Evolutionary conservation across 2,329 filamentous ascomycete genomes (phyloP), one percentile per base, ranked within the genome.

Genomic region (Colletotrichum sp.): DNA sequence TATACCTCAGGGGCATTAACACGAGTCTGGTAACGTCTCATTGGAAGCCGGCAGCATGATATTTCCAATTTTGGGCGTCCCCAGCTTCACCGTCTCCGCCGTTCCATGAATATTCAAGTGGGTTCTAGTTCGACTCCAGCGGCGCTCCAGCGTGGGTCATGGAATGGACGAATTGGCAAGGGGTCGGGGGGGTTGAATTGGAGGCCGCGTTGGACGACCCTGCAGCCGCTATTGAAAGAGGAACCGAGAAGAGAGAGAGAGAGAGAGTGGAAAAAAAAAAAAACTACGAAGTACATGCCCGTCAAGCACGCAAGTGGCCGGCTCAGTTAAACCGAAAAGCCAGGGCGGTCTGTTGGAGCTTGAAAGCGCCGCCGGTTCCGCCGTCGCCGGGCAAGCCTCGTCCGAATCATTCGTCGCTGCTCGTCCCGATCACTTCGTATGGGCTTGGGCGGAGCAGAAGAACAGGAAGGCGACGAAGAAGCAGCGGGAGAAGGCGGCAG

Each of bases 211-310:
- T 36, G 65, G 48, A 74, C 34, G 74, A 69, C 74, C 74, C 59
- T 74, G 71, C 71, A 76, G 71, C 64, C 71, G 66, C 71, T 70
- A 74, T 76, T 76, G 74, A 72, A 74, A 69, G 69, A 63, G 43
- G 62, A 67, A 32, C 55, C 55, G n/a, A 56, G 74, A 61, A 69
- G 59, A 61, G 36, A 24, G 56, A n/a, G 32, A 16, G 1, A 18
- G 21, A 30, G 36, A 55, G 48, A 52, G 24, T 18, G 34, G 12
- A 14, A 14, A 5, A 28, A 14, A 36, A 30, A 43, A 28, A 65
- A 14, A 32, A 3, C n/a, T 48, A 52, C n/a, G 1, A 26, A 8
- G 36, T 36, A 43, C 65, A 58, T 24, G 14, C 21, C 32, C 59
- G 36, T 52, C 36, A 13, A 75, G 69, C 56, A 73, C 38, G 62